Evolutionary conservation across 2,329 filamentous ascomycete species (phyloP), one percentile per base, ranked within the genome.

Genomic region (Zasmidium angulare): DNA sequence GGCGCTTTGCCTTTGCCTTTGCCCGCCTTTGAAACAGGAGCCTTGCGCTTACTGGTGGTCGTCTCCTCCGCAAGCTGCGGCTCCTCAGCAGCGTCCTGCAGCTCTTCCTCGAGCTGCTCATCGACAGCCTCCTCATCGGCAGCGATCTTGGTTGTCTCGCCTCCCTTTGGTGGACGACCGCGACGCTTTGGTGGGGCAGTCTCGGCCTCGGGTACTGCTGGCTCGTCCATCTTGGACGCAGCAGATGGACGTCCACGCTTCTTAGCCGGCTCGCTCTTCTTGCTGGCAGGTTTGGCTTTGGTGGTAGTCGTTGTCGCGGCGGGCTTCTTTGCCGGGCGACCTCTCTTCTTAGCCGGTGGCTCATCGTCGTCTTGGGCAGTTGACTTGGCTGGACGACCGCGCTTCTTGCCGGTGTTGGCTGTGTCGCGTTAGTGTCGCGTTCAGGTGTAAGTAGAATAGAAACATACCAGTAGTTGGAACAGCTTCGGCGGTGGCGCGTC

Each of bases 61-160:
- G 53, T 24, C 50, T 60, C 60, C 23, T 58, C n/a, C n/a, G n/a
- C n/a, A n/a, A n/a, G 59, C 22, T 58, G 59, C n/a, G 36, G 36
- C 46, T 60, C 60, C 7, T 60, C 59, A 20, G 57, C 66, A 43
- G 54, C 57, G 14, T 71, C 67, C 3, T 62, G 47, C 7, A 70
- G 60, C 50, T 73, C 68, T 1, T 70, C 66, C 46, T 70, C 69
- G 6, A 71, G 66, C 58, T 71, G 67, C 29, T 68, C 68, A 22
- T 66, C 66, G 22, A 69, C 69, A 21, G 66, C 64, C 10, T 59
- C 65, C 50, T 71, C 68, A 47, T 71, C 70, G 19, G 50, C 58
- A n/a, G 64, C 58, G 20, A 66, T 62, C 49, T 69, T 71, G 19
- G 69, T 72, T 12, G 70, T 72, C 56, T 69, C 66, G 23, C 69